phyloP scores from a whole-genome alignment of 345 rosid genomes.

The Salix arbutifolia region DNA sequence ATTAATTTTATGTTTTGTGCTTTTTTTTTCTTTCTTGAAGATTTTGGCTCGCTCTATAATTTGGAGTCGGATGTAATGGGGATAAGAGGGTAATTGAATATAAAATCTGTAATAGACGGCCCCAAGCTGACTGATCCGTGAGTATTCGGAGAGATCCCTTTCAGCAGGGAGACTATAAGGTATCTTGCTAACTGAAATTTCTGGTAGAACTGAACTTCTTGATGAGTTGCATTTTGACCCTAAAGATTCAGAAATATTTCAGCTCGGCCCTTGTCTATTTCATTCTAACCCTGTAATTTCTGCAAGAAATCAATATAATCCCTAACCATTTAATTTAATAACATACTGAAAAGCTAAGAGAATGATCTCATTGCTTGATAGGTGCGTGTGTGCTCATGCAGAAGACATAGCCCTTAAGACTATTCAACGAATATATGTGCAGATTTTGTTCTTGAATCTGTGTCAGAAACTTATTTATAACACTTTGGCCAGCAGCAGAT shows the following conservation, averaged over 20 bases:
- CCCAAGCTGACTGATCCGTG: background rate
- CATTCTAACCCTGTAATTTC: background rate
- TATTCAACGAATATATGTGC: background rate
- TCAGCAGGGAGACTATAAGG: background rate
- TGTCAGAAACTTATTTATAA: constrained; percentile 3
- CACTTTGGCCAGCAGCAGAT: background rate
- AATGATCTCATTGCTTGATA: no score
- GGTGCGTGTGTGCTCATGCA: no score
- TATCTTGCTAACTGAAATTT: background rate
- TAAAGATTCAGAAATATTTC: no score
- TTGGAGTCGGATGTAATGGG: background rate
- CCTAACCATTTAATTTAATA: no score
- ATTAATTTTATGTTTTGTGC: background rate
- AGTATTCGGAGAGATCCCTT: background rate
- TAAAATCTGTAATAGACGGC: background rate
- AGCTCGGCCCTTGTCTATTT: background rate
- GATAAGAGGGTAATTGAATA: no score
- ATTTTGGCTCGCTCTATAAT: background rate
- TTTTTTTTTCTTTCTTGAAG: background rate
- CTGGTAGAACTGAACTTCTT: background rate
- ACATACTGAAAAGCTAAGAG: no score
- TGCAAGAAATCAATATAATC: no score
- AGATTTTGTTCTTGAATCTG: background rate
- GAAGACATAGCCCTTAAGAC: no score
- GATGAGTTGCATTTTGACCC: no score